These are phyloP conservation scores for Arthrobotrys megalospora DNA, from an alignment of 2,329 filamentous ascomycete genomes.

Conservation along the genomic window DNA sequence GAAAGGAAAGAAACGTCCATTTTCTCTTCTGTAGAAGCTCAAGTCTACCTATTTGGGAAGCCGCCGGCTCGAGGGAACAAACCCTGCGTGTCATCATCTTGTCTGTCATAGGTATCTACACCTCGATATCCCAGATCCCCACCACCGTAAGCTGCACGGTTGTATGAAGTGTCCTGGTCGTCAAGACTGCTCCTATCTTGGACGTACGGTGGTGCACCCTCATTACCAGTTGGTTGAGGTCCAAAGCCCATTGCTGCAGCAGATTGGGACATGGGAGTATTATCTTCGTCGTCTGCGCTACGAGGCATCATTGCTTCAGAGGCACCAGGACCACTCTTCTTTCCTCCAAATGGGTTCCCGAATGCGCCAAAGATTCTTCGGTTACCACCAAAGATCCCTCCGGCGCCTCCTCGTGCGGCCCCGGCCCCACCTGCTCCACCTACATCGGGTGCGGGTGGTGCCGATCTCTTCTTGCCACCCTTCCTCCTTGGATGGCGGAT, in stretches of 20 bases:
- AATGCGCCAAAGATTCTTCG: slow-evolving; percentile 41
- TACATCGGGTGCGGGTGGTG: not conserved
- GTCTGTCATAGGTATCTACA: slow-evolving; percentile 54
- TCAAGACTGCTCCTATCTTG: slow-evolving; percentile 56
- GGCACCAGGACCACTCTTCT: slow-evolving; percentile 16
- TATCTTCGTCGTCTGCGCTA: slow-evolving; percentile 16
- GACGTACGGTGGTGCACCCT: slow-evolving; percentile 45
- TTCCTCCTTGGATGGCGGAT: slow-evolving; percentile 47
- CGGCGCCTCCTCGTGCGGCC: slow-evolving; percentile 17
- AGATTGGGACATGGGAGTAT: slow-evolving; percentile 51
- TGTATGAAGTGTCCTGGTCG: slow-evolving; percentile 54
- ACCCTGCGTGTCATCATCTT: slow-evolving; percentile 44
- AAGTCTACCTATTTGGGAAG: slow-evolving; percentile 36
- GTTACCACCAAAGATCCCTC: slow-evolving; percentile 39
- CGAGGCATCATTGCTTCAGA: slow-evolving; percentile 43
- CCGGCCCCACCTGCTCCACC: slow-evolving; percentile 1
- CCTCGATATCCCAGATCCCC: slow-evolving; percentile 56
- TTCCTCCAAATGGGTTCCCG: slow-evolving; percentile 36
- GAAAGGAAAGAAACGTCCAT: not conserved
- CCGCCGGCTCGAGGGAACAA: slow-evolving; percentile 39
- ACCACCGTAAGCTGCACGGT: slow-evolving; percentile 18
- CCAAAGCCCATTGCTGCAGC: slow-evolving; percentile 56
- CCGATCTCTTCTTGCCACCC: slow-evolving; percentile 29
- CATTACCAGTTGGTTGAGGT: slow-evolving; percentile 6
- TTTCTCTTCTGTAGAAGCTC: slow-evolving; percentile 2